Conservation (phyloP, 108 stramenopile species). For the Craspedostauros australis region DNA sequence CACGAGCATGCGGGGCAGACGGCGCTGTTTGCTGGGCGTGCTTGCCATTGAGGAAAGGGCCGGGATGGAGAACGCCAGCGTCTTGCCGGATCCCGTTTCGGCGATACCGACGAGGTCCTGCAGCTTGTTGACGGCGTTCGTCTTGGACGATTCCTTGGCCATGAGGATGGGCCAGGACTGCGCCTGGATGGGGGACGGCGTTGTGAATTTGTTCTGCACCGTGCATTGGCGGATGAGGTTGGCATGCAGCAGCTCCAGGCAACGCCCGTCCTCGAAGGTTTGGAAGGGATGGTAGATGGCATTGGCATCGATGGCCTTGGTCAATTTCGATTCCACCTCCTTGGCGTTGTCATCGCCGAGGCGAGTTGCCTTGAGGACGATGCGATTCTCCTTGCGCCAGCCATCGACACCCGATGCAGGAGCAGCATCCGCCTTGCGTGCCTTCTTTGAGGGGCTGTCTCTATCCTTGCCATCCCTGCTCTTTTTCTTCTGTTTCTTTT, state of each 20-base stretch:
- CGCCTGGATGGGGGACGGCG: conserved; percentile 94
- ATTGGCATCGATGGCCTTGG: conserved; percentile 28
- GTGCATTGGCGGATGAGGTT: conserved; percentile 67
- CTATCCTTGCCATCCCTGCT: conserved; percentile 4
- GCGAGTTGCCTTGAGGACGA: conserved; percentile 79
- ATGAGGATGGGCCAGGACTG: conserved; percentile 90
- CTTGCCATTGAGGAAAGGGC: conserved; percentile 71
- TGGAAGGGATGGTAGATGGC: conserved; percentile 49
- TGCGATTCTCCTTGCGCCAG: conserved; percentile 79
- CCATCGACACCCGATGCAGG: conserved; percentile 21
- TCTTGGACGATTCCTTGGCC: conserved; percentile 9
- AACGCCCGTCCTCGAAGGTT: conserved; percentile 54
- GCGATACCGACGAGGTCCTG: conserved; percentile 94
- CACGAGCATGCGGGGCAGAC: conserved; percentile 88
- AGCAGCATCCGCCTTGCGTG: conserved; percentile 22
- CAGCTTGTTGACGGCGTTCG: too few species aligned
- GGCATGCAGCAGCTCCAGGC: conserved; percentile 35
- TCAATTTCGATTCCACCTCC: conserved; percentile 43
- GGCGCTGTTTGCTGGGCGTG: conserved; percentile 17
- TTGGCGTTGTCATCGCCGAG: too few species aligned
- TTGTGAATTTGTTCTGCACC: conserved; percentile 68
- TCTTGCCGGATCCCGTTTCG: conserved; percentile 96
- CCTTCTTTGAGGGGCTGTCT: conserved; percentile 33
- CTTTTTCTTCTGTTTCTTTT: not conserved
- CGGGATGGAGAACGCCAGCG: conserved; percentile 93